Evolutionary conservation across 805 yeast species (phyloP).

Genomic region (Saturnispora halmiae): DNA sequence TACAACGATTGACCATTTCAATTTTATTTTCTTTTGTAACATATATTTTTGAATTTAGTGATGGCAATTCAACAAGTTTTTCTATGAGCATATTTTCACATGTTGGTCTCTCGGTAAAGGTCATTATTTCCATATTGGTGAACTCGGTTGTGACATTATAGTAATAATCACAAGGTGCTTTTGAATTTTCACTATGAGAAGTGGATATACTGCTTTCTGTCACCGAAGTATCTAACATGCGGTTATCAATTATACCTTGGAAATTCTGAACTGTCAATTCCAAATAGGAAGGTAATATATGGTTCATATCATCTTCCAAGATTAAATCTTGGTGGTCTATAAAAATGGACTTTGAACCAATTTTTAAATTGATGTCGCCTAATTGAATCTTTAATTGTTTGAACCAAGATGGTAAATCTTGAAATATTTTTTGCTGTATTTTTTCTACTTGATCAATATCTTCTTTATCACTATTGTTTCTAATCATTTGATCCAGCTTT

Average conservation of each 20-base stretch:
- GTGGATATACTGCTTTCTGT: conserved; percentile 3
- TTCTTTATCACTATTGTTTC: too few species aligned
- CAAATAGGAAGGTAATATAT: conserved; percentile 8
- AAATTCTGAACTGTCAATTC: neutral
- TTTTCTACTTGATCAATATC: neutral
- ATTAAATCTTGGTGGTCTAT: conserved; percentile 12
- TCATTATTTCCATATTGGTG: neutral
- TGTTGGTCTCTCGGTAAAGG: conserved; percentile 5
- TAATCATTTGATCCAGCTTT: neutral
- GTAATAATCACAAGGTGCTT: conserved; percentile 10
- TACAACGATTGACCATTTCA: conserved; percentile 6
- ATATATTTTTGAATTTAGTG: conserved; percentile 5
- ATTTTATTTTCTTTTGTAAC: conserved; percentile 8
- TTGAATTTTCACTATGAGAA: conserved; percentile 5
- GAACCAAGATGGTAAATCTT: conserved; percentile 29
- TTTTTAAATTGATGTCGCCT: conserved; percentile 8
- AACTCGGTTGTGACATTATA: conserved; percentile 8
- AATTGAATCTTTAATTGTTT: conserved; percentile 20
- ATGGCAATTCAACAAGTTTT: conserved; percentile 10
- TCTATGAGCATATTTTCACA: neutral
- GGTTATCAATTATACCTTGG: neutral
- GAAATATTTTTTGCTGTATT: conserved; percentile 19
- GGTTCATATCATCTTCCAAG: conserved; percentile 7
- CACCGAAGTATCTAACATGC: neutral
- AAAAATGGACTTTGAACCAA: conserved; percentile 20